Conservation (phyloP, 2,329 filamentous ascomycete species). For the Neopestalotiopsis sp. region DNA sequence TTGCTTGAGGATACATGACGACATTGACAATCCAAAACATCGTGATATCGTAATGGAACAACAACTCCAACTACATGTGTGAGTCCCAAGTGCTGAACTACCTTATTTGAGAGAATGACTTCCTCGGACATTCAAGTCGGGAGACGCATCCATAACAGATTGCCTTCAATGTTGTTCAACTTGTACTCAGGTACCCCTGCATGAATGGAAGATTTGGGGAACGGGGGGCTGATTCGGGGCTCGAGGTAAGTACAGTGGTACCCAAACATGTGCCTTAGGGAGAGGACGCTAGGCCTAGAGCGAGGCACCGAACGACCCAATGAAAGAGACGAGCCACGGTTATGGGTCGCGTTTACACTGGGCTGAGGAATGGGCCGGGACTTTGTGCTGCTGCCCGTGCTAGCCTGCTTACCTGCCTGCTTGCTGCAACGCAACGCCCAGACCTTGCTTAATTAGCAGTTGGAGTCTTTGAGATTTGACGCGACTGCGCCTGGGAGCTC, state of each 20-base stretch:
- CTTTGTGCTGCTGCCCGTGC: too few relatives aligned
- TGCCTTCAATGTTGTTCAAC: too few relatives aligned
- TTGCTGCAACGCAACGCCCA: not conserved
- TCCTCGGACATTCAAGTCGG: too few relatives aligned
- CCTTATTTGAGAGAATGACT: too few relatives aligned
- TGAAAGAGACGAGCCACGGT: not conserved
- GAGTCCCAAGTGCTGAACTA: too few relatives aligned
- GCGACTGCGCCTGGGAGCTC: conserved; percentile 9
- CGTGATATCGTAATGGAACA: too few relatives aligned
- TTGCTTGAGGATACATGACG: too few relatives aligned
- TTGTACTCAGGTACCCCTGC: not conserved
- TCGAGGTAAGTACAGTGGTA: not conserved
- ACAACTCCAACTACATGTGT: too few relatives aligned
- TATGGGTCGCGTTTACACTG: not conserved
- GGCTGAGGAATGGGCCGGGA: not conserved
- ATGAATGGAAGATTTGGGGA: not conserved
- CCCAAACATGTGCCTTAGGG: too few relatives aligned
- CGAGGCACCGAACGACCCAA: not conserved
- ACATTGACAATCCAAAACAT: too few relatives aligned
- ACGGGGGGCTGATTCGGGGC: not conserved
- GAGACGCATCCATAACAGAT: too few relatives aligned
- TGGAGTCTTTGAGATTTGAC: conserved; percentile 4
- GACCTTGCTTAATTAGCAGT: conserved; percentile 10
- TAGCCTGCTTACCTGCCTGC: too few relatives aligned
- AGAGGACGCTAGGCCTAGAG: not conserved